Conservation (phyloP, 306 rosid species). For the Betula pendula region DNA sequence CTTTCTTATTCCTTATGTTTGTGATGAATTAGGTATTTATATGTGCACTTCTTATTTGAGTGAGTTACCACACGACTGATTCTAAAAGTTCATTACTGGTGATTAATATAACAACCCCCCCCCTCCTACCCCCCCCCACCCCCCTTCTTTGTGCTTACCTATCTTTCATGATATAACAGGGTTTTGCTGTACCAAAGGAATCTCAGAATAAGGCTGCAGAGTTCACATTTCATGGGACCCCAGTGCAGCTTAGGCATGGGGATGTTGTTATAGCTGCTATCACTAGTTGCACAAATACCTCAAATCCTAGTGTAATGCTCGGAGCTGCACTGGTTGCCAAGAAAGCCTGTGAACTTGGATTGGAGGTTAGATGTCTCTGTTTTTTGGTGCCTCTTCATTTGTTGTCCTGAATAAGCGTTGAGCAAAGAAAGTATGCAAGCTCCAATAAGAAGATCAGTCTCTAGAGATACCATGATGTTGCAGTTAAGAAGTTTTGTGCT, state of each 20-base stretch:
- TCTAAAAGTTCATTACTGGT: constrained; percentile 14
- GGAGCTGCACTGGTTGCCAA: constrained; percentile 99
- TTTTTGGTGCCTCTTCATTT: constrained; percentile 20
- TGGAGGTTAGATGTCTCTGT: constrained; percentile 67
- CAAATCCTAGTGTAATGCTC: constrained; percentile 99
- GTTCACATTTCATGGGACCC: constrained; percentile 62
- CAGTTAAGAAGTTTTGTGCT: constrained; percentile 9
- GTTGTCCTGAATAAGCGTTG: constrained; percentile 21
- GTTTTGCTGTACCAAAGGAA: constrained; percentile 87
- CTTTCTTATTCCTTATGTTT: neutral
- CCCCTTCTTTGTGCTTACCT: constrained; percentile 30
- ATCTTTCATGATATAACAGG: constrained; percentile 53
- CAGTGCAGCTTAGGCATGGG: constrained; percentile 88
- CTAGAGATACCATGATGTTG: constrained; percentile 3
- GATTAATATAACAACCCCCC: constrained; percentile 1
- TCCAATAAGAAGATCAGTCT: constrained; percentile 6
- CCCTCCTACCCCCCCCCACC: constrained; percentile 17
- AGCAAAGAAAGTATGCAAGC: constrained; percentile 1
- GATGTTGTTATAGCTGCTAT: constrained; percentile 98
- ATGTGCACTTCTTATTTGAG: neutral
- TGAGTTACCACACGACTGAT: neutral
- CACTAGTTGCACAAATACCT: constrained; percentile 98
- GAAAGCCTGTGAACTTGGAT: constrained; percentile 94
- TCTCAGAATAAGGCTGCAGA: constrained; percentile 65
- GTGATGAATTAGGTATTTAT: constrained; percentile 8